Base-by-base conservation (phyloP, 495 filamentous ascomycete species). In the Amorphotheca resinae region DNA sequence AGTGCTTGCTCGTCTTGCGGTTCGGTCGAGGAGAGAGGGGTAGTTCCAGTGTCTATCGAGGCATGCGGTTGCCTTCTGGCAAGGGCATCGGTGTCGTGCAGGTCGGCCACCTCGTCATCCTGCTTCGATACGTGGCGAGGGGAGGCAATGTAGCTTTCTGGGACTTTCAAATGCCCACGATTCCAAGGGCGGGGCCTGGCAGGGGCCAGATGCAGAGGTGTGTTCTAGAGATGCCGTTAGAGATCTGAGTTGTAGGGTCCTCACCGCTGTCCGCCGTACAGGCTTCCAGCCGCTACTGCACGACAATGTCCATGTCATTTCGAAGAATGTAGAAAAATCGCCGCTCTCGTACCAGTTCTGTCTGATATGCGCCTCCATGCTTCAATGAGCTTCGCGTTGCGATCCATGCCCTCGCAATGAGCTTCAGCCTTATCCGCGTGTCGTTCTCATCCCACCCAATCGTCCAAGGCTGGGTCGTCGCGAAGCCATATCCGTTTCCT, bases 391-490 rank as follows among this genome's bases (percentile, higher is more conserved):
- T 48, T 45, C 52, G 39, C 34, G 36, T 45, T 41, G 51, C 43
- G 35, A 63, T 28, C 63, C 63, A 65, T 43, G 53, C 49, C 44
- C 52, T 54, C 22, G 63, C 56, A 34, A 65, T 62, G 32, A 60
- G 43, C 20, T 38, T 54, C 37, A 65, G 46, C 44, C 50, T 58
- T 53, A 58, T 60, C 37, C 56, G 50, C 32, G 61, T 44, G 39
- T 62, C 63, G 38, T 63, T 50, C 46, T 61, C 58, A 57, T 54
- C 53, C 61, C 61, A 63, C 35, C 44, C 59, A 51, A 48, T 54
- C 51, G 48, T 50, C 44, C 48, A 54, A 37, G 44, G 44, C 47
- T 34, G 52, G 41, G 44, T 53, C 49, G 45, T 52, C 28, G 33
- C 20, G 33, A 35, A 48, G 32, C 50, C 46, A 54, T 49, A 53